A percentile compares a stretch with the other conserved stretches of the same genome.
Conservation (phyloP, 2,329 filamentous ascomycete genomes). For the Epichloe aotearoae region DNA sequence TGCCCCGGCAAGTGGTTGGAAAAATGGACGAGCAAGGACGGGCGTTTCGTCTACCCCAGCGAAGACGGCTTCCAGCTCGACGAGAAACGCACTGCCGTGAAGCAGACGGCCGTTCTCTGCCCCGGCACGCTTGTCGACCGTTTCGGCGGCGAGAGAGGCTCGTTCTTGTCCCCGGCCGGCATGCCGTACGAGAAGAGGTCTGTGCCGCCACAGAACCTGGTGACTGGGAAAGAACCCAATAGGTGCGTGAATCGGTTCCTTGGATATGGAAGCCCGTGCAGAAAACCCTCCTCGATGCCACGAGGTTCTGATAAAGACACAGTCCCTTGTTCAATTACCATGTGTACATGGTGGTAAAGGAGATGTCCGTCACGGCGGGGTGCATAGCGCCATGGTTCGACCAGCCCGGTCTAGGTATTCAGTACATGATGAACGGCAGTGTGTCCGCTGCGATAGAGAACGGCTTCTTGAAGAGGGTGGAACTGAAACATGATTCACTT, state of each 20-base stretch:
- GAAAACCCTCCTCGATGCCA: no score
- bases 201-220: neutral
- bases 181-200: neutral
- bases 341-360: neutral
- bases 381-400: constrained; percentile 1
- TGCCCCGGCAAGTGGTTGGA: neutral
- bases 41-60: neutral
- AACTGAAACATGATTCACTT: neutral
- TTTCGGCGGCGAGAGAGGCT: neutral
- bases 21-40: neutral
- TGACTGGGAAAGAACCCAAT: neutral
- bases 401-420: neutral
- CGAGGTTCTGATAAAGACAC: neutral
- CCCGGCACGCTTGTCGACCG: neutral
- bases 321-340: neutral
- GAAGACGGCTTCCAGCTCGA: neutral
- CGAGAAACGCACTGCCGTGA: neutral
- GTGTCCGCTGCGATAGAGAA: neutral
- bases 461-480: neutral
- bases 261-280: neutral
- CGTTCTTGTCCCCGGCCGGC: neutral
- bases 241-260: neutral
- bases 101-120: neutral
- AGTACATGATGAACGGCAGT: neutral
- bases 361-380: neutral